Evolutionary conservation across 176 grass and related monocot genomes (phyloP), one percentile per base, ranked within the genome.

Genomic region (Cenchrus purpureus): DNA sequence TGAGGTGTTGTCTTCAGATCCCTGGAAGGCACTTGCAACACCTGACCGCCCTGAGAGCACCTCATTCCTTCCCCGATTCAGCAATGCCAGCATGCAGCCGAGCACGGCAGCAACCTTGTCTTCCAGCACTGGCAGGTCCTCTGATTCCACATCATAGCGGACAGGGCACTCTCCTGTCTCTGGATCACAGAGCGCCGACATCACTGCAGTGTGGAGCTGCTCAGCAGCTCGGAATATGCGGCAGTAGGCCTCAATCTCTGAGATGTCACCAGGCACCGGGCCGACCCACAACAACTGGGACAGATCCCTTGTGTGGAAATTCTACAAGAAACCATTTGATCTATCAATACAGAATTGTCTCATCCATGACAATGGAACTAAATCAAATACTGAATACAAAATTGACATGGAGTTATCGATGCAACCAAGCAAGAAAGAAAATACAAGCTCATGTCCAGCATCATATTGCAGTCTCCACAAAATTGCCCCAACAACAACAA

Each of bases 221-320:
- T 99, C 90, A 0, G 93, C 93, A 40, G 97, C 90, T 17, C 97
- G 86, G 74, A 99, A 99, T 85, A 96, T 94, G 76, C 91, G 88
- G 77, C 97, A 99, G 79, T 96, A 99, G 2, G 93, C 91, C 79
- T 96, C 97, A 45, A 99, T 85, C 89, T 98, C 96, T 0, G 96
- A 91, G 69, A 98, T 98, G 74, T 98, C 96, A 0, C 96, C 96
- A 0, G 96, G 96, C 80, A 95, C 82, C 4, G 96, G 96, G 46
- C 96, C 96, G 12, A 92, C 75, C 93, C 93, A 92, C 63, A 98
- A 72, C 74, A 91, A 54, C 84, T 98, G 89, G 77, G 90, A 91
- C 37, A 93, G 77, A 69, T 96, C 97, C 25, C 84, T 85, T 10
- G 91, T 84, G 78, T 89, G 81, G 50, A 69, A 92, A 51, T 89